These are phyloP conservation scores for Trichophaea hybrida DNA, from an alignment of 2,329 filamentous ascomycete genomes.

Conservation along the genomic window DNA sequence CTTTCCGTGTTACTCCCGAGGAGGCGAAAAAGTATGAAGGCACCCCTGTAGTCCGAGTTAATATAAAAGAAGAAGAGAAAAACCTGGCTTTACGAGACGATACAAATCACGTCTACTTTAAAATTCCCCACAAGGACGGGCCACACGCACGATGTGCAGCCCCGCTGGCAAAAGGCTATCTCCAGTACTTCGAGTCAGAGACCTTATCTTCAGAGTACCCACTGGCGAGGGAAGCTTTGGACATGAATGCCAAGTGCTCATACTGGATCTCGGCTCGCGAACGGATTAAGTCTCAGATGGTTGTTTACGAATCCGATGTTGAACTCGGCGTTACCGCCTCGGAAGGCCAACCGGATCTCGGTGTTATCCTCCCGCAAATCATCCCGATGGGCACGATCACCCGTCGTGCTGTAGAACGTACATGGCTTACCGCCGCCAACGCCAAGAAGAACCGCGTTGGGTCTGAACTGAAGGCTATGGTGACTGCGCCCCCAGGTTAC, in stretches of 20 bases:
- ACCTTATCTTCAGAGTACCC: constrained; percentile 72
- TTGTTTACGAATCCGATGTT: constrained; percentile 64
- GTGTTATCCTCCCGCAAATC: constrained; percentile 85
- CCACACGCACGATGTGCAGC: constrained; percentile 69
- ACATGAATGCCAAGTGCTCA: constrained; percentile 97
- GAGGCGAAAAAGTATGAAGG: constrained; percentile 51
- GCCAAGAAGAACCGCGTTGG: constrained; percentile 92
- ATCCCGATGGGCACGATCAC: constrained; percentile 99
- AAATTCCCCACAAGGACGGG: constrained; percentile 91
- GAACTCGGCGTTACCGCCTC: background rate
- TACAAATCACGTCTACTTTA: constrained; percentile 57
- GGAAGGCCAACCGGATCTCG: constrained; percentile 34
- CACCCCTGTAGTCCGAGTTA: constrained; percentile 58
- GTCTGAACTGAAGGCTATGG: constrained; percentile 94
- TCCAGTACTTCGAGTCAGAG: constrained; percentile 81
- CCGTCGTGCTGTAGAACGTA: constrained; percentile 85
- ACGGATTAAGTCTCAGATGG: constrained; percentile 87
- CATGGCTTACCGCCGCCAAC: constrained; percentile 94
- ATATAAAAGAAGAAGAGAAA: constrained; percentile 62
- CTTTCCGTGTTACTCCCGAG: constrained; percentile 56
- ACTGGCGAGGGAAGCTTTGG: constrained; percentile 84
- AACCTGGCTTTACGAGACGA: constrained; percentile 49
- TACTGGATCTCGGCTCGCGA: constrained; percentile 98
- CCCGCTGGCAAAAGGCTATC: constrained; percentile 81
- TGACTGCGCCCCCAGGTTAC: constrained; percentile 79